Percentiles rank a stretch among this genome's conserved stretches.
phyloP scores from a whole-genome alignment of 805 yeast species.

The Nakazawaea anatomiae region DNA sequence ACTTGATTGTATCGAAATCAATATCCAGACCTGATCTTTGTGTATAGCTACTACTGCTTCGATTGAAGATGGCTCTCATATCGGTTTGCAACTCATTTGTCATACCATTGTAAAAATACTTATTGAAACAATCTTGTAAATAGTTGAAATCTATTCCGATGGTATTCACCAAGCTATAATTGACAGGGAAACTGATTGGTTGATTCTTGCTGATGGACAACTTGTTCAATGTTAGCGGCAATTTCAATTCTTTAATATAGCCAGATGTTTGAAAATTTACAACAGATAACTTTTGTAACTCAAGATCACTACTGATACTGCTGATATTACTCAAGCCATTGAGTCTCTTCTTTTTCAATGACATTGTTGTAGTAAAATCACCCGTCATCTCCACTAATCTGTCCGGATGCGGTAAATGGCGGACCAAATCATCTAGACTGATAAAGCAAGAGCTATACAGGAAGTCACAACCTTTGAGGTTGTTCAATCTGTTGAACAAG shows the following conservation, averaged over 20 bases:
- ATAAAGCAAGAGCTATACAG: constrained; percentile 17
- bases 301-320: neutral
- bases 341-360: constrained; percentile 5
- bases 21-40: neutral
- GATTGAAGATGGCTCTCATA: constrained; percentile 10
- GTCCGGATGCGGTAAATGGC: neutral
- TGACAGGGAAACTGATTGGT: constrained; percentile 12
- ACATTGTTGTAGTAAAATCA: constrained; percentile 7
- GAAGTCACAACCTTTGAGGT: constrained; percentile 15
- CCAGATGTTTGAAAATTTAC: constrained; percentile 8
- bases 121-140: constrained; percentile 15
- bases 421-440: constrained; percentile 11
- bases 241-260: constrained; percentile 3
- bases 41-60: neutral
- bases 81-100: constrained; percentile 12
- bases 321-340: neutral
- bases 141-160: constrained; percentile 15
- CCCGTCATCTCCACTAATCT: constrained; percentile 13
- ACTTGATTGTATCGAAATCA: constrained; percentile 3
- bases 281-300: constrained; percentile 10
- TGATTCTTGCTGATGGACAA: constrained; percentile 12
- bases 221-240: constrained; percentile 2
- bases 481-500: constrained; percentile 12
- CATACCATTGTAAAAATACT: constrained; percentile 15
- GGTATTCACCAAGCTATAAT: constrained; percentile 11